Conservation (phyloP, 192 early-diverging fungal genomes). For the Lunasporangiospora selenospora region DNA sequence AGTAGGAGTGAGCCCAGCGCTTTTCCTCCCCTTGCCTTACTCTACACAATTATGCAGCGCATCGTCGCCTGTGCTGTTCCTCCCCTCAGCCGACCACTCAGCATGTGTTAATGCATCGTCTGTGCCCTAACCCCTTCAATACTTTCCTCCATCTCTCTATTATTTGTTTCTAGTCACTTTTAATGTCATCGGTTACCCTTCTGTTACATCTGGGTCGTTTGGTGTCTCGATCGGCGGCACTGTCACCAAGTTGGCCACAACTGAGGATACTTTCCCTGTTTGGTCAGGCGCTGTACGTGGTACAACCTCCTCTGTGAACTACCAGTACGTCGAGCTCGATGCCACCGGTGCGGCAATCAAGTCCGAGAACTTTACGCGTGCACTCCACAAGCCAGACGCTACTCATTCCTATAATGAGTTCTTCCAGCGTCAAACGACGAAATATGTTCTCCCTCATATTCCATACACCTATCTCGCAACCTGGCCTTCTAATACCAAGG, state of each 20-base stretch:
- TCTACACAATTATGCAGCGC: too few species aligned
- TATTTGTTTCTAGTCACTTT: conserved; percentile 12
- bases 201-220: not conserved
- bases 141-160: not conserved
- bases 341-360: conserved; percentile 2
- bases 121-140: too few species aligned
- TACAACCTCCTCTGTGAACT: conserved; percentile 6
- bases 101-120: too few species aligned
- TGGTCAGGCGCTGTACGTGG: conserved; percentile 17
- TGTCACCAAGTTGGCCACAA: conserved; percentile 16
- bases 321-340: conserved; percentile 23
- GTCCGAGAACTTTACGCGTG: conserved; percentile 19
- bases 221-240: conserved; percentile 25
- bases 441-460: conserved; percentile 41
- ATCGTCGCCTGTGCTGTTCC: too few species aligned
- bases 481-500: conserved; percentile 21
- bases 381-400: conserved; percentile 3
- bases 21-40: too few species aligned
- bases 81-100: too few species aligned
- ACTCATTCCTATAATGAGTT: conserved; percentile 52
- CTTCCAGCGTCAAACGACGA: conserved; percentile 51
- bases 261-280: conserved; percentile 12
- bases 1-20: too few species aligned
- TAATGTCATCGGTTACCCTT: conserved; percentile 30
- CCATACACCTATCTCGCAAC: conserved; percentile 48